Base-by-base conservation (phyloP, 768 basidiomycete species). In the Mycena kentingensis region DNA sequence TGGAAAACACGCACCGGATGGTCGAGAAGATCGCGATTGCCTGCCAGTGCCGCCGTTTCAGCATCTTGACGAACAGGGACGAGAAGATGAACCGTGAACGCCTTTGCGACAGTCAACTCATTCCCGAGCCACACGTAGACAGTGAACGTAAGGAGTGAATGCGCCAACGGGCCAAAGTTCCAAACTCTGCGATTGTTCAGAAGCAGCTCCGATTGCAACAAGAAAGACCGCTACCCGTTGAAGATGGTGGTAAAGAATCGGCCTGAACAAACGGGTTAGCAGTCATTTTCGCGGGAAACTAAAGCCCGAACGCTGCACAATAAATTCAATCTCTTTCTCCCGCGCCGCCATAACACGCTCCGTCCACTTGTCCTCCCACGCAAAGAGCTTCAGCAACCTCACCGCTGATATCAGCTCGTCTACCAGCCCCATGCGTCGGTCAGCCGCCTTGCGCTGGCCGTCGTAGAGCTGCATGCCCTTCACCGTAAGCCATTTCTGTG, bases 321-420 rank as follows among this genome's bases (percentile, higher is more conserved):
- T 77, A 86, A 90, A 90, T 48, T 77, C 70, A 70, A 94, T 76
- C 71, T 95, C 93, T 13, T 70, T 69, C 36, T 78, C 77, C 54
- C 93, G 75, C 2, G 87, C 81, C 36, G 84, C 83, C 50, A 84
- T 63, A 0, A 78, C 83, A 12, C 83, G 76, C 24, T 78, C 68
- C 37, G 88, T 87, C 90, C 91, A 92, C 12, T 80, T 77, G 35
- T 84, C 78, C 58, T 89, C 87, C 80, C 88, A 91, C 1, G 88
- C 88, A 55, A 90, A 90, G 74, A 90, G 89, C 67, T 90, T 89
- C 74, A 88, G 84, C 62, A 88, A 87, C 67, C 87, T 87, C 49
- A 86, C 84, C 8, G 84, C 83, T 22, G 80, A 79, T 54, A 93
- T 85, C 19, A 93, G 70, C 65, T 94, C 90, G 55, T 84, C 90